These are phyloP conservation scores for Geotrichum histeridarum DNA, from an alignment of 1,139 yeast species.

Conservation along the genomic window DNA sequence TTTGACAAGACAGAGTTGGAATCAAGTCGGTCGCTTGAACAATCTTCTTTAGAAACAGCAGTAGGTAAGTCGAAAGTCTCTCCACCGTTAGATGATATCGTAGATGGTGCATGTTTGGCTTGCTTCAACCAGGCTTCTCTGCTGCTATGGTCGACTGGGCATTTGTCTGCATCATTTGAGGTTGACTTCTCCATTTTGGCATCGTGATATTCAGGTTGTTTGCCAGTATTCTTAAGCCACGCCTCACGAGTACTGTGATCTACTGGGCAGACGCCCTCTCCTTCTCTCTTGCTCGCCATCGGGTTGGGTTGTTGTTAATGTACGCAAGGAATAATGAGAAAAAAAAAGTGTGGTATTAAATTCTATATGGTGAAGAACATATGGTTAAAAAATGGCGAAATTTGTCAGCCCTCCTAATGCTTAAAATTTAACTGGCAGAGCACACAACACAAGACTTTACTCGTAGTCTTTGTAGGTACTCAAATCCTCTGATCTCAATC, in stretches of 20 bases:
- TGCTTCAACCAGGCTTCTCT: slow-evolving; percentile 55
- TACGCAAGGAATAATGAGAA: too few species aligned
- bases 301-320: neutral
- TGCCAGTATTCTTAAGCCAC: slow-evolving; percentile 16
- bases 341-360: neutral
- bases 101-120: slow-evolving; percentile 6
- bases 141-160: slow-evolving; percentile 37
- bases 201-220: slow-evolving; percentile 5
- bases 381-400: neutral
- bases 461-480: slow-evolving; percentile 4
- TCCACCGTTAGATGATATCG: slow-evolving; percentile 21
- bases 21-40: slow-evolving; percentile 34
- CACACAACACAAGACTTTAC: neutral
- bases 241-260: slow-evolving; percentile 21
- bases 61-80: slow-evolving; percentile 13
- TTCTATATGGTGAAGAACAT: neutral
- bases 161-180: slow-evolving; percentile 22
- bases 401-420: slow-evolving; percentile 2
- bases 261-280: slow-evolving; percentile 20
- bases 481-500: slow-evolving; percentile 29
- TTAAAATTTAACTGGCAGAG: neutral
- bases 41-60: slow-evolving; percentile 22
- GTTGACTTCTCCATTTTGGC: slow-evolving; percentile 1
- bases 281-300: slow-evolving; percentile 3
- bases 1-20: slow-evolving; percentile 25